phyloP scores from a whole-genome alignment of 768 basidiomycete species.

The Clitopilus hobsonii region DNA sequence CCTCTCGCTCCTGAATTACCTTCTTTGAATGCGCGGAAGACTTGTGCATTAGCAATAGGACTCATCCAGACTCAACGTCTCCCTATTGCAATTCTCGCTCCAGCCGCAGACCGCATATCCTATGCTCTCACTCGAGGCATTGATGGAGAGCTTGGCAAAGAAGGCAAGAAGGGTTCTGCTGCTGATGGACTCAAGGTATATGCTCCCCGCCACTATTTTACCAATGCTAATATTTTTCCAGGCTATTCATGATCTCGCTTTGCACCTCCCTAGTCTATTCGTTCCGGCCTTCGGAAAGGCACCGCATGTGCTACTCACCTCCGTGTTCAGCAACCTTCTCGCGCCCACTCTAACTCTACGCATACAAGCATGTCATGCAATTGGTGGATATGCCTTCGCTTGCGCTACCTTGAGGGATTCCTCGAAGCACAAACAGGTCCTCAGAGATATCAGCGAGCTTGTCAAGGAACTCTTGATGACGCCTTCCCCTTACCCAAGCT shows the following conservation, averaged over 20 bases:
- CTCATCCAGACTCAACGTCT: slow-evolving; percentile 69
- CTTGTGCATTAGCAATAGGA: slow-evolving; percentile 74
- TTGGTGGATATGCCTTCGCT: slow-evolving; percentile 63
- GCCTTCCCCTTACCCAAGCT: slow-evolving; percentile 31
- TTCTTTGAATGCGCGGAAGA: slow-evolving; percentile 84
- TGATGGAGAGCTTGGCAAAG: slow-evolving; percentile 81
- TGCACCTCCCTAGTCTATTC: slow-evolving; percentile 61
- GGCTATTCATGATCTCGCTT: slow-evolving; percentile 70
- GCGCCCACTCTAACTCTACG: slow-evolving; percentile 63
- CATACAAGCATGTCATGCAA: slow-evolving; percentile 69
- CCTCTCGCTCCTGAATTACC: slow-evolving; percentile 66
- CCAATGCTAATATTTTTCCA: slow-evolving; percentile 17
- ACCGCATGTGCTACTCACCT: slow-evolving; percentile 36
- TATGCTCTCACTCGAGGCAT: slow-evolving; percentile 72
- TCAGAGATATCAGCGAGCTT: slow-evolving; percentile 33
- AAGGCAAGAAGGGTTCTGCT: slow-evolving; percentile 82
- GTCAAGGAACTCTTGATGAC: slow-evolving; percentile 46
- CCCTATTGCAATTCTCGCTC: slow-evolving; percentile 53
- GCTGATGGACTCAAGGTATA: slow-evolving; percentile 75
- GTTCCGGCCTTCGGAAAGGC: slow-evolving; percentile 53
- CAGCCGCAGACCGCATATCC: slow-evolving; percentile 63
- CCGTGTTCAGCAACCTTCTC: slow-evolving; percentile 58
- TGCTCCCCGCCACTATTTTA: slow-evolving; percentile 6
- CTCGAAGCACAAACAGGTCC: slow-evolving; percentile 34
- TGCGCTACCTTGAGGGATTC: slow-evolving; percentile 43